These are phyloP conservation scores for Stromatinia cepivora DNA, from an alignment of 2,329 filamentous ascomycete species.

Conservation along the genomic window DNA sequence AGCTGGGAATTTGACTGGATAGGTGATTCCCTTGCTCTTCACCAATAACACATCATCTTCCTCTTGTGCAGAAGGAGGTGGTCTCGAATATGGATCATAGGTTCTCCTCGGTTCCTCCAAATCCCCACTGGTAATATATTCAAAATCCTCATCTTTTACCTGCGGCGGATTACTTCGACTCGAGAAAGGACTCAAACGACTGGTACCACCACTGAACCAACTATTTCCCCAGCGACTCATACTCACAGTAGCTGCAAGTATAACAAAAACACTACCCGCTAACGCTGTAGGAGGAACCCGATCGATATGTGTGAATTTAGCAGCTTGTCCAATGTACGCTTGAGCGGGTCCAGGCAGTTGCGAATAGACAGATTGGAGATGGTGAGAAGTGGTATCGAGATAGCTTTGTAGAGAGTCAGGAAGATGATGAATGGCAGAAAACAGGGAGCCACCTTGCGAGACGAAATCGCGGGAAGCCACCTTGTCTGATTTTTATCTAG, in stretches of 20 bases:
- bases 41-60: conserved; percentile 72
- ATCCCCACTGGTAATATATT: conserved; percentile 80
- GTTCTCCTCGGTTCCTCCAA: conserved; percentile 51
- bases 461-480: conserved; percentile 49
- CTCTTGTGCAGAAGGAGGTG: conserved; percentile 43
- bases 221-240: conserved; percentile 41
- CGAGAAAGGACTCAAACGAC: conserved; percentile 40
- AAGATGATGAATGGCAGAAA: conserved; percentile 58
- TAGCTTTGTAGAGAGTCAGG: conserved; percentile 52
- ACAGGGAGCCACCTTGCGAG: conserved; percentile 59
- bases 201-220: conserved; percentile 35
- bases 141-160: conserved; percentile 75
- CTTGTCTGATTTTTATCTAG: conserved; percentile 36
- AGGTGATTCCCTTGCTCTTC: conserved; percentile 65
- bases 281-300: conserved; percentile 34
- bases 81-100: conserved; percentile 47
- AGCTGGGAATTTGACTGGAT: conserved; percentile 71
- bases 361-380: conserved; percentile 49
- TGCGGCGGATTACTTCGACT: conserved; percentile 50
- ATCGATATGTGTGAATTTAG: conserved; percentile 38
- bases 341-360: conserved; percentile 36
- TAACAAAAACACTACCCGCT: conserved; percentile 32
- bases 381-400: conserved; percentile 53
- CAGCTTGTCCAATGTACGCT: conserved; percentile 34
- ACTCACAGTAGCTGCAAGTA: conserved; percentile 36